Base-by-base conservation (phyloP, 768 basidiomycete genomes). In the Hericium rajendrae region DNA sequence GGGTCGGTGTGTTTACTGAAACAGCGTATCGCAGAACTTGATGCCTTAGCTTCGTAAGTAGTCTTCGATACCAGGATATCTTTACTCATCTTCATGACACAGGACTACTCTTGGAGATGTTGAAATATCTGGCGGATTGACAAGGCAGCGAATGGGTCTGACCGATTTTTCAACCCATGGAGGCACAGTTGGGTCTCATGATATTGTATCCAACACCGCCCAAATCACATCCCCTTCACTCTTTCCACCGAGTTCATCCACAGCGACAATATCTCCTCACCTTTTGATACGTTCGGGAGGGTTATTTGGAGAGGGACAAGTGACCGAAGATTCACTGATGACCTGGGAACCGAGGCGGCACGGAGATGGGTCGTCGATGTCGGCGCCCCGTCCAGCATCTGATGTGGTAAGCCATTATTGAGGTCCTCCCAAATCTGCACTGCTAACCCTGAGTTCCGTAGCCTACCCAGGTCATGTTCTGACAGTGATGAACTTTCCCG, bases 321-420 rank as follows among this genome's bases (percentile, higher is more conserved):
- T 20, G 64, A 71, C 73, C 57, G 81, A 82, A 46, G 82, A 83
- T 64, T 73, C 78, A 0, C 81, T 83, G 63, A 83, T 82, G 81
- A 77, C 77, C 60, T 85, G 82, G 82, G 76, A 82, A 64, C 78
- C 79, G 51, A 70, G 74, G 37, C 71, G 74, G 38, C 70, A 62
- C 52, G 59, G 49, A 40, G 22, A 57, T 26, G 28, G 38, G 43
- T 16, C 38, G 26, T 3, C 41, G 12, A 18, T 26, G 51, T 32
- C 32, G 32, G 32, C 32, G 32, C 32, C 32, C 9, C 32, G 32
- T 10, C 32, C 32, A 6, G 8, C 8, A 32, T 32, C 32, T 32
- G 32, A 32, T 32, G 32, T 6, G 16, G 43, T 46, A 46, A 46
- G 43, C 43, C 12, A 18, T 20, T n/a, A 46, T 6, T 11, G 3